A percentile compares a stretch with the other conserved stretches of the same genome.
Conservation (phyloP, 495 filamentous ascomycete genomes). For the Xylaria acuta region DNA sequence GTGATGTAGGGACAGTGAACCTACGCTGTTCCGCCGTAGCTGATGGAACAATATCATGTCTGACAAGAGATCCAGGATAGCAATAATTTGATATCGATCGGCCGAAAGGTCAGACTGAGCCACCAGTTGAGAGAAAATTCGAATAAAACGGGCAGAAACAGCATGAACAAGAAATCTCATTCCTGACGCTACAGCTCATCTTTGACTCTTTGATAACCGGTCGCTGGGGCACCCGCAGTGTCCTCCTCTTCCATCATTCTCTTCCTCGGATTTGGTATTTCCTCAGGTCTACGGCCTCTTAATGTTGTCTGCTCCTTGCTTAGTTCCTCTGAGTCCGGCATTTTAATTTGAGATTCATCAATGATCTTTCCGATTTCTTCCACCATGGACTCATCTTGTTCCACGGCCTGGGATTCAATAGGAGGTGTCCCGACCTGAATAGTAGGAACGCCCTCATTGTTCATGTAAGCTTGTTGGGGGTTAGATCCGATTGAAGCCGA, state of each 20-base stretch:
- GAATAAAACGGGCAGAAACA: constrained; percentile 14
- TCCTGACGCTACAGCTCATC: constrained; percentile 49
- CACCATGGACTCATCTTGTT: constrained; percentile 45
- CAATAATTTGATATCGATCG: neutral
- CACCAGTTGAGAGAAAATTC: neutral
- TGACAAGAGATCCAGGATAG: neutral
- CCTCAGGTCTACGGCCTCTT: constrained; percentile 55
- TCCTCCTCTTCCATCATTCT: constrained; percentile 77
- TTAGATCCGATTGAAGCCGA: constrained; percentile 31
- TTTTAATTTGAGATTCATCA: constrained; percentile 40
- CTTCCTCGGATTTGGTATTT: constrained; percentile 75
- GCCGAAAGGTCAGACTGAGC: neutral
- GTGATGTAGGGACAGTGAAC: neutral
- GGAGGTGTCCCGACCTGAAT: constrained; percentile 38
- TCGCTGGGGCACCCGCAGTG: constrained; percentile 38
- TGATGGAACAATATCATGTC: neutral
- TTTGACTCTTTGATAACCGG: constrained; percentile 32
- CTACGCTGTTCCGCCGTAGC: neutral
- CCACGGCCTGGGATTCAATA: constrained; percentile 28
- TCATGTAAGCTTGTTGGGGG: constrained; percentile 42
- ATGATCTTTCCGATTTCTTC: constrained; percentile 60
- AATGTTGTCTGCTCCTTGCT: constrained; percentile 49
- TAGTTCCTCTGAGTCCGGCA: constrained; percentile 30
- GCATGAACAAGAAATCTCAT: constrained; percentile 14
- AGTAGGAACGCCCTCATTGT: constrained; percentile 56